Percentiles rank a stretch among this genome's conserved stretches.
Conservation (phyloP, 129 eudicot species). For the Flaveria robusta region DNA sequence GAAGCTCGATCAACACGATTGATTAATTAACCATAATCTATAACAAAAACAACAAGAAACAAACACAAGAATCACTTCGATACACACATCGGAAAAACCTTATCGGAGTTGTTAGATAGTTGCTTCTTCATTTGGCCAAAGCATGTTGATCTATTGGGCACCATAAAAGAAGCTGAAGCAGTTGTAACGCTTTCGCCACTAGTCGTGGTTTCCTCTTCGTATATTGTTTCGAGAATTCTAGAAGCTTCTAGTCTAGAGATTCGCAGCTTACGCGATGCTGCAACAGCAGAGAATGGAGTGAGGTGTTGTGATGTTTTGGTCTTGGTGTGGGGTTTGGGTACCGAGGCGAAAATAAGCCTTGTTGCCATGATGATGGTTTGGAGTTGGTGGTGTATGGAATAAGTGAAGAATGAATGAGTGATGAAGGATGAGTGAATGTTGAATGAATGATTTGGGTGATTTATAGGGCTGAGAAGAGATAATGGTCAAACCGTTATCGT, state of each 20-base stretch:
- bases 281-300: constrained; percentile 37
- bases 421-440: constrained; percentile 8
- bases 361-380: constrained; percentile 29
- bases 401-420: background rate
- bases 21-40: no score
- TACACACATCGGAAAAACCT: constrained; percentile 3
- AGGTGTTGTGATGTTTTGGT: constrained; percentile 27
- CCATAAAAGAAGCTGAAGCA: constrained; percentile 22
- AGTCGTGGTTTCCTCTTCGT: constrained; percentile 19
- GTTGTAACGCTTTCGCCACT: constrained; percentile 9
- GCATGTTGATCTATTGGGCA: constrained; percentile 25
- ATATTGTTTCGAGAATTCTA: constrained; percentile 24
- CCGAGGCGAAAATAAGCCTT: constrained; percentile 30
- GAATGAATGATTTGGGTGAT: constrained; percentile 3
- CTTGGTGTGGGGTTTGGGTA: constrained; percentile 26
- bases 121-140: constrained; percentile 25
- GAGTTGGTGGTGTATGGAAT: background rate
- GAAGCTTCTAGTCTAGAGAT: constrained; percentile 22
- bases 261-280: constrained; percentile 9
- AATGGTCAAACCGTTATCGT: background rate
- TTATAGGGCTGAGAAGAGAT: constrained; percentile 23
- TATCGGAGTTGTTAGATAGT: constrained; percentile 3
- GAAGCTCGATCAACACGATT: no score
- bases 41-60: background rate
- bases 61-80: constrained; percentile 1